Conservation (phyloP, 2,329 filamentous ascomycete genomes). For the Fusarium secorum region DNA sequence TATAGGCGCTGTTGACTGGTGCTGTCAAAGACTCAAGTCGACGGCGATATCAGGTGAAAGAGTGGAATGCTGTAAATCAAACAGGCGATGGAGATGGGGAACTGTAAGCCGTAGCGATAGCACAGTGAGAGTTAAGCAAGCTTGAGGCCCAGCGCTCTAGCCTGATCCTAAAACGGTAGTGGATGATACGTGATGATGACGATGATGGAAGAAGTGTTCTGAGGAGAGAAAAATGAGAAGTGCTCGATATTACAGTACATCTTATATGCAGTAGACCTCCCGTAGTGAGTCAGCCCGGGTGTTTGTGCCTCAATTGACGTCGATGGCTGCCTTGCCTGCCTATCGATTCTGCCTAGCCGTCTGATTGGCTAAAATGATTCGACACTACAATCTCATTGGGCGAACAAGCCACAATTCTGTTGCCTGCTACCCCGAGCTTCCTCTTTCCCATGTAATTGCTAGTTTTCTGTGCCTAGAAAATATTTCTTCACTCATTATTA, state of each 20-base stretch:
- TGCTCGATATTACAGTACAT: not conserved
- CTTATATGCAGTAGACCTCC: not conserved
- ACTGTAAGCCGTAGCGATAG: accelerated
- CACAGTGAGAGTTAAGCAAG: too few relatives aligned
- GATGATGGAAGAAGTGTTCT: not conserved
- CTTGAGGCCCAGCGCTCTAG: not conserved
- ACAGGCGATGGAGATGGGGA: not conserved
- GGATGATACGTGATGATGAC: not conserved
- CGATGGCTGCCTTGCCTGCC: constrained; percentile 15
- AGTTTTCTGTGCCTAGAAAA: accelerated
- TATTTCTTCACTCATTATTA: accelerated
- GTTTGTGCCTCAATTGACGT: not conserved
- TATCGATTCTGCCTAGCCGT: not conserved
- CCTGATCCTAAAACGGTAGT: not conserved
- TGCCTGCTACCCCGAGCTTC: constrained; percentile 13
- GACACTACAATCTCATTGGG: not conserved
- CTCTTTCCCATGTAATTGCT: accelerated
- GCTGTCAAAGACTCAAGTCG: not conserved
- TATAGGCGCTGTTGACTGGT: not conserved
- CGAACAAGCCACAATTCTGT: not conserved
- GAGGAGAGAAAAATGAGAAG: not conserved
- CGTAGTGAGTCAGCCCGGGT: not conserved
- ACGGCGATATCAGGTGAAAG: not conserved
- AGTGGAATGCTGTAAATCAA: not conserved
- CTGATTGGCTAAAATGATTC: not conserved